Conservation (phyloP, 257 asterid genomes). For the Solanum lycopersicoides region DNA sequence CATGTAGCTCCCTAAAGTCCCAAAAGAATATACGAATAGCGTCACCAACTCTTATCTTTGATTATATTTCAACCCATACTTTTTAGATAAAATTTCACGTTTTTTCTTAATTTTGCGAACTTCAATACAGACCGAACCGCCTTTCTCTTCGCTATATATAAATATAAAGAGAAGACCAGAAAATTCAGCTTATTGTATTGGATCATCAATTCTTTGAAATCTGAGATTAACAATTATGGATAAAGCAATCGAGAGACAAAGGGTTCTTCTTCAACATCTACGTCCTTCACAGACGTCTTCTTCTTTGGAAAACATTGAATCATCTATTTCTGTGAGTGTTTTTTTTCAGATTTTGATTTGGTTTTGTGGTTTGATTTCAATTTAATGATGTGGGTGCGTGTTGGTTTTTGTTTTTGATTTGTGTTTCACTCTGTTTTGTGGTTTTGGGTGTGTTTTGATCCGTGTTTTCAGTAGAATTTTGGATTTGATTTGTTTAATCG, state of each 20-base stretch:
- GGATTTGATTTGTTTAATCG: not conserved
- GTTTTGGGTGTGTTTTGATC: not conserved
- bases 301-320: conserved; percentile 58
- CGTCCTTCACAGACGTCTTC: conserved; percentile 72
- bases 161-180: not conserved
- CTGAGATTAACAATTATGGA: conserved; percentile 38
- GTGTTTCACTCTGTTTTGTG: not conserved
- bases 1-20: not conserved
- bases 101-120: not conserved
- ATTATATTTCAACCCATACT: not conserved
- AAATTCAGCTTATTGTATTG: not conserved
- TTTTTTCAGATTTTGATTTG: not conserved
- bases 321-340: conserved; percentile 54
- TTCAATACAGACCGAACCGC: not conserved
- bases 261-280: conserved; percentile 75
- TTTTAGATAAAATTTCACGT: not conserved
- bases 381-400: not conserved
- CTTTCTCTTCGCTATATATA: not conserved
- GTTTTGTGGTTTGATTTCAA: not conserved
- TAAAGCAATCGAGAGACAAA: conserved; percentile 67
- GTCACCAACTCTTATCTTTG: not conserved
- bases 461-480: not conserved
- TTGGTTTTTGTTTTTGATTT: not conserved
- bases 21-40: not conserved
- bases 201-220: not conserved